Base-by-base conservation (phyloP, 2,329 filamentous ascomycete genomes). In the Parastagonospora nodorum region DNA sequence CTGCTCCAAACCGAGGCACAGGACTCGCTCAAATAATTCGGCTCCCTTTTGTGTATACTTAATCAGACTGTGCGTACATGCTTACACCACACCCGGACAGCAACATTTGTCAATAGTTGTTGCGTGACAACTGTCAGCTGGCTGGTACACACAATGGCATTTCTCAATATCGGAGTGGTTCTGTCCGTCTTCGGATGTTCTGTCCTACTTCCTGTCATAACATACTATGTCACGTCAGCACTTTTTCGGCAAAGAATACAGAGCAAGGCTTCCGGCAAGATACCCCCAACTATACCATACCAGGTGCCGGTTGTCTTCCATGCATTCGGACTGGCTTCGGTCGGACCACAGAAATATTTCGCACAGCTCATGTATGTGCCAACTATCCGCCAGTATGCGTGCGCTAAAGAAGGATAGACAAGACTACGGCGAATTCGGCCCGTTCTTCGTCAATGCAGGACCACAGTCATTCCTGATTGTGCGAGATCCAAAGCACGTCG, bases 211-310 rank as follows among this genome's bases (percentile, higher is more conserved):
- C 64, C 65, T 12, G 56, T 64, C 28, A 41, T 66, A n/a, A 66
- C 54, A 12, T 63, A 61, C 15, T 61, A 64, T 42, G 32, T 60
- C n/a, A 60, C 64, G 11, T 60, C 58, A 7, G 14, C 35, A 1
- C 7, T 56, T 6, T 67, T 69, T 35, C 58, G 58, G 36, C 58
- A 53, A 27, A 57, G 28, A 37, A 16, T 47, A 0, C 58, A 61
- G 8, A 61, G 50, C 30, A 59, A 37, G 35, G 19, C 16, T 2
- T n/a, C 3, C 0, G 45, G 42, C 5, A 64, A 63, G 16, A 47
- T 16, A n/a, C 64, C 66, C 8, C 61, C 65, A 2, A 60, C 57
- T 14, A 44, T 64, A 15, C 65, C 66, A 7, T 69, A 63, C 33
- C 51, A 56, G 12, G 31, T 68, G 4, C 61, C 63, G 5, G 63